Evolutionary conservation across 306 rosid genomes (phyloP), one percentile per base, ranked within the genome.

Genomic region (Morella rubra): DNA sequence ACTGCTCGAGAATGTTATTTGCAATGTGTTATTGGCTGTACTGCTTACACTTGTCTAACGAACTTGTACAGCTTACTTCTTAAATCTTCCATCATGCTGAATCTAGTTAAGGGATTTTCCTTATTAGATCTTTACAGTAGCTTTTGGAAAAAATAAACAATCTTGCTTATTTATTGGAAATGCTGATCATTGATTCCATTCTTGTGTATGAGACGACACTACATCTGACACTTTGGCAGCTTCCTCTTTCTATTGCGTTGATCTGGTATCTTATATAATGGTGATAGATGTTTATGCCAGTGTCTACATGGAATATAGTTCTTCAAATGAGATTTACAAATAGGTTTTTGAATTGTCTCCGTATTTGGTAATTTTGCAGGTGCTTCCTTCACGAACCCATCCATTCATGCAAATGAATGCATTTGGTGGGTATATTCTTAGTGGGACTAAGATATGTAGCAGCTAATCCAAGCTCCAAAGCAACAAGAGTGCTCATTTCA

Each of bases 301-400:
- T 32, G n/a, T 10, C 5, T 61, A 11, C 4, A 15, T 61, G 41
- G 67, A 32, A 32, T 5, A 9, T 24, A 12, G 44, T 13, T 6
- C 67, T 61, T 61, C 45, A 27, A 13, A 61, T 32, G 44, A 61
- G 49, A 41, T 52, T 24, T 40, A 13, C 7, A 10, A 18, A 7
- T 19, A 5, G 60, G 47, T 32, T 52, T 20, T 42, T 44, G 61
- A 73, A 62, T 40, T 44, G n/a, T 24, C 49, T 22, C 72, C 20
- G 53, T 46, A 74, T 58, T 53, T 79, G 10, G 80, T 77, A 72
- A 79, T 27, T 49, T 4, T 87, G 82, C 90, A 95, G 98, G 97
- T 95, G 45, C 97, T 95, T 81, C 97, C 97, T 54, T 90, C 92
- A 80, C 88, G 99, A 88, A 95, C 93, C 55, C 98, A 92, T 84